Evolutionary conservation across 371 early-diverging fungal genomes (phyloP).

Genomic region (Saksenaea vasiformis): DNA sequence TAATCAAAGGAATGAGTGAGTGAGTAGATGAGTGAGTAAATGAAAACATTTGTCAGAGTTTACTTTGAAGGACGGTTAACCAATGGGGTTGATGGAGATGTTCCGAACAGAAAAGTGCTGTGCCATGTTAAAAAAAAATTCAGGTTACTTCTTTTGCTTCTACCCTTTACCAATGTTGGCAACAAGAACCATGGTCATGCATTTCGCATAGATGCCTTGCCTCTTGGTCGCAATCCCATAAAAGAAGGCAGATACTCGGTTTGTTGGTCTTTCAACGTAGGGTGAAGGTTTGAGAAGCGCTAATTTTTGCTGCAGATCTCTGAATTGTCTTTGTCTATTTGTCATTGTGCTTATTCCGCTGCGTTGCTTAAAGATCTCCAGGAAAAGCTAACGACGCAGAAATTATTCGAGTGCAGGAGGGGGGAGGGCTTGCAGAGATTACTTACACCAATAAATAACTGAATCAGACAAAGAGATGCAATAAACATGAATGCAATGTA

Average conservation of each 20-base stretch:
- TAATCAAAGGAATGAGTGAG: neutral
- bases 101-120: conserved; percentile 37
- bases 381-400: conserved; percentile 29
- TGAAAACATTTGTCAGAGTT: too few species aligned
- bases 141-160: neutral
- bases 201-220: conserved; percentile 40
- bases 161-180: conserved; percentile 29
- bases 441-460: conserved; percentile 56
- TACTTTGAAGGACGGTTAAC: conserved; percentile 38
- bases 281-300: conserved; percentile 47
- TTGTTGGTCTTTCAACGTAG: conserved; percentile 36
- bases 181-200: conserved; percentile 35
- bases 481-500: conserved; percentile 58
- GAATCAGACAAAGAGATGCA: conserved; percentile 54
- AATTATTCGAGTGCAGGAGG: neutral
- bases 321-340: conserved; percentile 51
- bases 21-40: too few species aligned
- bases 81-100: conserved; percentile 36
- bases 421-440: neutral
- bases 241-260: conserved; percentile 38
- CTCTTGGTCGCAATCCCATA: conserved; percentile 52
- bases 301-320: conserved; percentile 53
- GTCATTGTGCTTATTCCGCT: conserved; percentile 54
- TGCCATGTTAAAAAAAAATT: neutral
- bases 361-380: conserved; percentile 56